Base-by-base conservation (phyloP, 768 basidiomycete species). In the Calocybe indica region DNA sequence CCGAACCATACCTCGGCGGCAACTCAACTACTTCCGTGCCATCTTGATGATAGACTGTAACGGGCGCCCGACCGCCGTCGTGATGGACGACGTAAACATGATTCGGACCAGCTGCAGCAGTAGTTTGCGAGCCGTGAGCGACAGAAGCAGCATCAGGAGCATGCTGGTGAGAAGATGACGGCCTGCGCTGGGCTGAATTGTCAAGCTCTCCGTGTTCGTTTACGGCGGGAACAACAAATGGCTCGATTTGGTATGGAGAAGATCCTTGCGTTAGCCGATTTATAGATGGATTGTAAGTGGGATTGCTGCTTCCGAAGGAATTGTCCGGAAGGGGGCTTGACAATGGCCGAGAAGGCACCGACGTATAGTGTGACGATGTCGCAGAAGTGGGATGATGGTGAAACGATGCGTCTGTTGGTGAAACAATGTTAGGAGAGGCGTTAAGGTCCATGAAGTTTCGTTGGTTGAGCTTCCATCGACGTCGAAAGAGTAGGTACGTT, bases 61-160 rank as follows among this genome's bases (percentile, higher is more conserved):
- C 76, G 1, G 81, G 81, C 12, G 79, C 62, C 11, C 71, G 59
- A 8, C 79, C 76, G n/a, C 69, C 71, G 54, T 82, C 80, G 54
- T 82, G 80, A 52, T 82, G 82, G 31, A 83, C 71, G 36, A 81
- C 77, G 52, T 81, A 81, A 7, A 80, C 72, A 58, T 67, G 67
- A 37, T 53, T 56, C 30, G 36, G 5, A 9, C 32, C 15, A 46
- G 42, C 42, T 43, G 40, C 42, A 37, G 31, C 42, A 11, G 42
- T 32, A 13, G 36, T 34, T 37, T 40, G 55, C 28, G 53, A 44
- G 6, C 13, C 22, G 15, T 44, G 22, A 39, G 35, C 5, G 12
- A 11, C 37, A 9, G 13, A 9, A 13, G 29, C 12, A 8, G 22
- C 35, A 3, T 13, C 39, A 8, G 33, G 37, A 13, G 34, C n/a